phyloP scores from a whole-genome alignment of 768 basidiomycete species.

The Calocybe indica region DNA sequence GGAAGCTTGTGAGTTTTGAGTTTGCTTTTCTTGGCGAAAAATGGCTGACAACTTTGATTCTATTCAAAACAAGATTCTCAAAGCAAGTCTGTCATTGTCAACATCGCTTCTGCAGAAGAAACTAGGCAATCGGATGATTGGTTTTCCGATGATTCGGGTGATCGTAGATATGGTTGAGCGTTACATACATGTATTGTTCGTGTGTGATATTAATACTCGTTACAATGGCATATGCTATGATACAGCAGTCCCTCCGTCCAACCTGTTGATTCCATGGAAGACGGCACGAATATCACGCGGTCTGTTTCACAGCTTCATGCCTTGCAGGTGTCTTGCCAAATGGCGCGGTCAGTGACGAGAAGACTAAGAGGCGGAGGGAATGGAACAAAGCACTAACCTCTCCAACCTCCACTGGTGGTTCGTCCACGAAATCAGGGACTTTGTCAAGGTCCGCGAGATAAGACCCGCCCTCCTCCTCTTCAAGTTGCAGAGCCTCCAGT shows the following conservation, averaged over 20 bases:
- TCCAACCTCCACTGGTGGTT: slow-evolving; percentile 64
- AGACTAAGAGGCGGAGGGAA: background rate
- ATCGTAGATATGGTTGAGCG: slow-evolving; percentile 59
- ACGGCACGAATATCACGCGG: slow-evolving; percentile 23
- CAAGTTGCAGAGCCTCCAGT: slow-evolving; percentile 88
- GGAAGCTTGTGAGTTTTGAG: slow-evolving; percentile 56
- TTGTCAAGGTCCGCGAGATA: slow-evolving; percentile 86
- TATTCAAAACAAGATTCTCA: slow-evolving; percentile 55
- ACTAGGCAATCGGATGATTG: slow-evolving; percentile 64
- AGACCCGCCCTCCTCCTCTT: slow-evolving; percentile 87
- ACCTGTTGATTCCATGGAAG: slow-evolving; percentile 5
- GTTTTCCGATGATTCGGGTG: slow-evolving; percentile 56
- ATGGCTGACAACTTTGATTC: background rate
- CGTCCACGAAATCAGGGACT: slow-evolving; percentile 89
- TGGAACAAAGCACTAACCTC: slow-evolving; percentile 39
- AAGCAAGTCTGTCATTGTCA: slow-evolving; percentile 77
- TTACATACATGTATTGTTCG: background rate
- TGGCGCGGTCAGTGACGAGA: slow-evolving; percentile 3
- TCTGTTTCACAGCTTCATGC: slow-evolving; percentile 54
- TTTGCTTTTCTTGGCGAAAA: background rate
- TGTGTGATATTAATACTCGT: background rate
- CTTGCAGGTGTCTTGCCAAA: slow-evolving; percentile 29
- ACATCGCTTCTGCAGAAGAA: slow-evolving; percentile 59
- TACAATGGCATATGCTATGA: background rate
- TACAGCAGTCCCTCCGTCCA: background rate